A percentile compares a stretch with the other conserved stretches of the same genome.
phyloP scores from a whole-genome alignment of 371 early-diverging fungal genomes.

The Apophysomyces ossiformis region DNA sequence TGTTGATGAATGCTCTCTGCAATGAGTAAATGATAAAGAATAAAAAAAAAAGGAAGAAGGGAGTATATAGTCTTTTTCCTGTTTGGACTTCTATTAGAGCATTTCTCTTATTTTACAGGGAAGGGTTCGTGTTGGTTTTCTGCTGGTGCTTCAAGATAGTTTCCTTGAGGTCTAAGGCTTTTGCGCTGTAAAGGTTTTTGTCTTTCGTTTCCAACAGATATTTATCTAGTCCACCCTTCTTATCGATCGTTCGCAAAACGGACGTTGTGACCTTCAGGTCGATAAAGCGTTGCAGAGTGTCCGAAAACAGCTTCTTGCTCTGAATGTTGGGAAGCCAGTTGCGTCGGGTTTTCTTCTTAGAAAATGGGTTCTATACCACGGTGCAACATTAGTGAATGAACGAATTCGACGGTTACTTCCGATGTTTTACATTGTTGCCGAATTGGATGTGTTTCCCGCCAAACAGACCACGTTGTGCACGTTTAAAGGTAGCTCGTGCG shows the following conservation, averaged over 20 bases:
- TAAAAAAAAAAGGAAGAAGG: slow-evolving; percentile 10
- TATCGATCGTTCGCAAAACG: slow-evolving; percentile 81
- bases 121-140: not conserved
- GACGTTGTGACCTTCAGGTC: slow-evolving; percentile 72
- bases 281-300: slow-evolving; percentile 60
- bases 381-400: not conserved
- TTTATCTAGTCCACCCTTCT: slow-evolving; percentile 86
- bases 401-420: not conserved
- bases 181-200: slow-evolving; percentile 62
- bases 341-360: slow-evolving; percentile 81
- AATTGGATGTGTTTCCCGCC: slow-evolving; percentile 75
- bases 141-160: not conserved
- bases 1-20: slow-evolving; percentile 51
- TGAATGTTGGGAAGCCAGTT: slow-evolving; percentile 86
- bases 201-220: slow-evolving; percentile 76
- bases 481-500: slow-evolving; percentile 66
- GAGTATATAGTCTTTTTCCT: not conserved
- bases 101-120: not conserved
- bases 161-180: slow-evolving; percentile 56
- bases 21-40: slow-evolving; percentile 14
- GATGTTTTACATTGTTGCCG: slow-evolving; percentile 72
- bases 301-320: slow-evolving; percentile 72
- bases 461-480: slow-evolving; percentile 66
- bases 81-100: not conserved
- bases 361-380: slow-evolving; percentile 57